Base-by-base conservation (phyloP, 2,329 filamentous ascomycete genomes). In the Ophiognomonia clavigignenti-juglandacearum region DNA sequence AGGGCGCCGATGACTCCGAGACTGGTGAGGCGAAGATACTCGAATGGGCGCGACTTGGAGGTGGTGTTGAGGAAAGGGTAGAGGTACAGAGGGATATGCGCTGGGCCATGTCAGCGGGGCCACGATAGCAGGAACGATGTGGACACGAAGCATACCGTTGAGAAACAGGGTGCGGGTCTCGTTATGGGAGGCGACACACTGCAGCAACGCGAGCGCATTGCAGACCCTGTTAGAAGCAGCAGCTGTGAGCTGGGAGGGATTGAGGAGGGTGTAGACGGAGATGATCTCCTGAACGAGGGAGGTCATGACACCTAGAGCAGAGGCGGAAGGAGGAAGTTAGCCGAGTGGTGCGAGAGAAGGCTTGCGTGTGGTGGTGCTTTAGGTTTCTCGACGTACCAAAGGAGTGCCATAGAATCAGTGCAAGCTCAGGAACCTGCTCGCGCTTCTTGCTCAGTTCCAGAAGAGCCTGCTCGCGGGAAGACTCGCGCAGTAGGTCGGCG, bases 61-160 rank as follows among this genome's bases (percentile, higher is more conserved):
- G 93, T 98, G 4, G 93, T 98, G 71, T 98, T 98, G 53, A 98
- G 82, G 63, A 98, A 98, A 0, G 93, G 93, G 60, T 98, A 98
- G 48, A 98, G 83, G 67, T 96, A 98, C 42, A 98, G 81, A 7
- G 93, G 93, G 50, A 98, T 97, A 61, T 98, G 93, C 32, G 93
- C 93, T 96, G 60, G 22, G 2, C 40, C 32, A 11, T 32, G 31
- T 40, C 22, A 44, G 42, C 34, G 29, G 13, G 39, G 18, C n/a
- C 43, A 4, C 31, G 6, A 19, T 4, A 24, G 22, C 20, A 32
- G 10, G 36, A 37, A 11, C 35, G 24, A 18, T 24, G 22, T 14
- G 14, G 35, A 4, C 20, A 48, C 10, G 20, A 27, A 42, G 59
- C 75, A 50, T 74, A 96, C 92, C 92, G 61, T 90, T 95, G 54